phyloP scores from a whole-genome alignment of 2,329 filamentous ascomycete species.

The Elsinoe ampelina region DNA sequence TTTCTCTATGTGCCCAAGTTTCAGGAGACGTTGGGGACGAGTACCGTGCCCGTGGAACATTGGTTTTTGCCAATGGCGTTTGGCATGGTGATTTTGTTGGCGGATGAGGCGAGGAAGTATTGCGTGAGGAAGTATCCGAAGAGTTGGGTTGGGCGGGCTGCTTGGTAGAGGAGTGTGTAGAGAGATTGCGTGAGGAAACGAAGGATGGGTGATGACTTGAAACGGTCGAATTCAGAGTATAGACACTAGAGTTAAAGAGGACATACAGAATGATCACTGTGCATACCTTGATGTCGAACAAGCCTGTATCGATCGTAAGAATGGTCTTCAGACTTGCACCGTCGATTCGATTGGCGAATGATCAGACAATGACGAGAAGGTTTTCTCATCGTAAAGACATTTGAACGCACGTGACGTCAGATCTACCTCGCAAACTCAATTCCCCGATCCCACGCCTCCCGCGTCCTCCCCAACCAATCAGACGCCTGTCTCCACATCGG shows the following conservation, averaged over 20 bases:
- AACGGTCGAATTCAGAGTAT: too few species aligned
- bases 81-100: slow-evolving; percentile 52
- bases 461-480: neutral
- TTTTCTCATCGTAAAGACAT: neutral
- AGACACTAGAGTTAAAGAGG: too few species aligned
- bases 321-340: too few species aligned
- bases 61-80: slow-evolving; percentile 71
- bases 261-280: neutral
- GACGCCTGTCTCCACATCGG: neutral
- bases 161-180: slow-evolving; percentile 45
- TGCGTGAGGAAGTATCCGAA: slow-evolving; percentile 50
- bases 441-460: neutral
- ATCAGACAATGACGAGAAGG: too few species aligned
- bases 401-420: neutral
- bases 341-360: too few species aligned
- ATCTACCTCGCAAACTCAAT: slow-evolving; percentile 9
- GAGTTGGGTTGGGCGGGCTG: slow-evolving; percentile 49
- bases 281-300: too few species aligned
- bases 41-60: slow-evolving; percentile 57
- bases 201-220: neutral
- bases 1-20: slow-evolving; percentile 56
- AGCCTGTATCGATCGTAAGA: too few species aligned
- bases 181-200: too few species aligned
- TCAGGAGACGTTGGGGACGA: slow-evolving; percentile 52
- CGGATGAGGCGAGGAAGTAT: slow-evolving; percentile 61